Base-by-base conservation (phyloP, 2,329 filamentous ascomycete species). In the Fusarium graminum region DNA sequence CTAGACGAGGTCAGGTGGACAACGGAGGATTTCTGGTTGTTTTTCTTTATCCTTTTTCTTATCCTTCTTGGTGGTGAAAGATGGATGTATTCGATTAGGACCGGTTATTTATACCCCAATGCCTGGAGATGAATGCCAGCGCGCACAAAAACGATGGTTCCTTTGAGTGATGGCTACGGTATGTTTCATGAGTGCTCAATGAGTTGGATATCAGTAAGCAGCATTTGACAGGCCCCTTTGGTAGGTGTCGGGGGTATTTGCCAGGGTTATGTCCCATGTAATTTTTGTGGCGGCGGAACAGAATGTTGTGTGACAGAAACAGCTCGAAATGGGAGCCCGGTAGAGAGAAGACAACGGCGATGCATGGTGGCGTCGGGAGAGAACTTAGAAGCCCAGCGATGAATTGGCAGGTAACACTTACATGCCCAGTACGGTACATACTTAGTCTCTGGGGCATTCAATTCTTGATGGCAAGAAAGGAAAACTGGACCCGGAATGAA, bases 31-130 rank as follows among this genome's bases (percentile, higher is more conserved):
- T 49, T 68, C 44, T 52, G 41, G 46, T 68, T 72, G 52, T 59
- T 65, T 69, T 59, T 55, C 41, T 52, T 58, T 50, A 56, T 67
- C 53, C 47, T 57, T 49, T 38, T 22, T 32, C 42, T 59, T 60
- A 50, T 60, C 49, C 43, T 44, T 51, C 59, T 30, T 51, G 58
- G 52, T 34, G 51, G 49, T 51, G 63, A 59, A 58, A 58, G 59
- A 46, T 30, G 60, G 64, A 61, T 57, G 44, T 67, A 55, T 68
- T 72, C 61, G 70, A 47, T 59, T 68, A 72, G 70, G 70, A 57
- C 61, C 62, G 64, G 64, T 68, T 72, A 72, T 55, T 72, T 72
- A 72, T 72, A 71, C 70, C 70, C 70, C 69, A 69, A 70, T 62
- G 70, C 70, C 71, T 72, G 70, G 65, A 70, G 65, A 71, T 72